These are phyloP conservation scores for Cyclotella atomus DNA, from an alignment of 108 stramenopile genomes.

Conservation along the genomic window DNA sequence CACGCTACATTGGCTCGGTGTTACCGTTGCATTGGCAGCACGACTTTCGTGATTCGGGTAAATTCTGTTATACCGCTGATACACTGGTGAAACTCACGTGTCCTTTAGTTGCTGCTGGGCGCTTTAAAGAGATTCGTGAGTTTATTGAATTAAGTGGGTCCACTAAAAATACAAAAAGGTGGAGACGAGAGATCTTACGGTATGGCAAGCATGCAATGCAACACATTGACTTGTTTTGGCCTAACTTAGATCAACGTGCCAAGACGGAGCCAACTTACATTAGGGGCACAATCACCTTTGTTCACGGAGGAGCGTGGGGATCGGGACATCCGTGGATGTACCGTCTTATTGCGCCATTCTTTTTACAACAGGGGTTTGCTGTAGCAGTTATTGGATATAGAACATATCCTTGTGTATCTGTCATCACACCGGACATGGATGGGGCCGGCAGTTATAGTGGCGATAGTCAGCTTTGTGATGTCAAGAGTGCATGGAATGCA, in stretches of 20 bases:
- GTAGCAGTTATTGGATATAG: constrained; percentile 73
- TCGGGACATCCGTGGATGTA: constrained; percentile 80
- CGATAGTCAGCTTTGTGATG: constrained; percentile 65
- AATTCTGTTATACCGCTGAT: constrained; percentile 63
- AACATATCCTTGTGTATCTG: constrained; percentile 67
- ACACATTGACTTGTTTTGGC: constrained; percentile 71
- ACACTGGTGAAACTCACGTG: constrained; percentile 36
- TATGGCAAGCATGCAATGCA: constrained; percentile 70
- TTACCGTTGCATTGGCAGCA: constrained; percentile 65
- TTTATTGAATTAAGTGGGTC: too few relatives aligned
- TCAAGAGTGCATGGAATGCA: constrained; percentile 22
- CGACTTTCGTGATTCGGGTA: constrained; percentile 55
- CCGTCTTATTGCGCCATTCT: constrained; percentile 66
- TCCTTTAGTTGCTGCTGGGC: constrained; percentile 42
- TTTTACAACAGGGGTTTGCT: constrained; percentile 47
- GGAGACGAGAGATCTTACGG: constrained; percentile 26
- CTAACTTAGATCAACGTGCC: not conserved
- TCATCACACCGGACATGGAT: constrained; percentile 23
- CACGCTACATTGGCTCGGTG: constrained; percentile 53
- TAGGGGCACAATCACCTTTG: constrained; percentile 50
- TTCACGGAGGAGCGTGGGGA: constrained; percentile 90
- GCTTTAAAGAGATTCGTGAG: constrained; percentile 17
- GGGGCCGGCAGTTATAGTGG: not conserved
- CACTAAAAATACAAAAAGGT: too few relatives aligned
- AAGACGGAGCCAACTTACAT: constrained; percentile 16